Evolutionary conservation across 345 rosid genomes (phyloP), one percentile per base, ranked within the genome.

Genomic region (Arabidopsis suecica): DNA sequence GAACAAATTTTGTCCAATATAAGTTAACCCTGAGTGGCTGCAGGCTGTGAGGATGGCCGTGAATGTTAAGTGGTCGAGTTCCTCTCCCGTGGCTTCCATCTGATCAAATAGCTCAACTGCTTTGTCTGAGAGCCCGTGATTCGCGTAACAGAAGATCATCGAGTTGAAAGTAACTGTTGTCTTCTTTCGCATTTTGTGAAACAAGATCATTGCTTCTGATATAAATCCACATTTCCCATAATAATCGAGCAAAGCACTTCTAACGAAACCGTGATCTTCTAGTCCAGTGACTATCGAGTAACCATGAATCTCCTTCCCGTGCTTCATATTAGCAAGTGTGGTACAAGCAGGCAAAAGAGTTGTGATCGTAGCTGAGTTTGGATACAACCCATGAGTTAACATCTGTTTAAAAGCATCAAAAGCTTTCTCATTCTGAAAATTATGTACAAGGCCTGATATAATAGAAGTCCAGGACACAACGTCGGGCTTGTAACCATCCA

Each of bases 71-170:
- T 91, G 93, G 81, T 88, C 88, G 0, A 84, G 83, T 86, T 79
- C 84, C 71, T 83, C 78, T 25, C 78, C 87, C 0, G 65, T 81
- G 57, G 72, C 78, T 79, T 83, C 93, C 97, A 94, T 88, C 79
- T 79, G 82, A 66, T 78, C 18, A 25, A 90, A 94, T 38, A 87
- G 88, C 62, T 85, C 82, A 34, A 86, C 80, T 16, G 98, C 97
- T 81, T 90, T 85, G 1, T 81, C 63, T 33, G 88, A 86, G 61
- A 74, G 81, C 1, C 98, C 96, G 23, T 94, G 91, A 74, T 88
- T 91, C 22, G 95, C 97, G 18, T 83, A 86, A 59, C 87, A 92
- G 48, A 94, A 94, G 44, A 91, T 91, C 93, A 91, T 90, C 5
- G 92, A 88, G 78, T 94, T 94, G 91, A 91, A 94, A 53, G 95